Evolutionary conservation across 2,329 filamentous ascomycete species (phyloP).

Genomic region (Pyrenochaeta sp.): DNA sequence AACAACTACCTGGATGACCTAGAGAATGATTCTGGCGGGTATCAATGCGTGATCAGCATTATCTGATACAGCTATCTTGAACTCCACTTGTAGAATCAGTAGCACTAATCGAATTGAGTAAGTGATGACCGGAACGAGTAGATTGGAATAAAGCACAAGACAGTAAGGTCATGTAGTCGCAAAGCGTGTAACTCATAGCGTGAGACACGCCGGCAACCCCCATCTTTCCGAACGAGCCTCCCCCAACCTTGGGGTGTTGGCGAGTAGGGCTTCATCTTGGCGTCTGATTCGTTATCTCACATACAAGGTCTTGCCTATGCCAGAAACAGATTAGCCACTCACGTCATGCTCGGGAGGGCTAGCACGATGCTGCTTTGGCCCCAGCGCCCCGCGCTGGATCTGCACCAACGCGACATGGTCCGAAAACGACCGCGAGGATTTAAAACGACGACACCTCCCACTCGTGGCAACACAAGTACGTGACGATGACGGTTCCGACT

Average conservation of each 20-base stretch:
- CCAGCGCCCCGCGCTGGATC: conserved; percentile 36
- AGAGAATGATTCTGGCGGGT: background rate
- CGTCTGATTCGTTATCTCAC: conserved; percentile 33
- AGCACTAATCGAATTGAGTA: conserved; percentile 12
- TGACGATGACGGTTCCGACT: conserved; percentile 30
- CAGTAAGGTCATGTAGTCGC: background rate
- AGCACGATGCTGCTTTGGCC: conserved; percentile 26
- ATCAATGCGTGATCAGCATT: background rate
- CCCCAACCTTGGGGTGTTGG: conserved; percentile 35
- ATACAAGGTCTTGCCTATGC: conserved; percentile 15
- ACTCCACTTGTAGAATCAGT: background rate
- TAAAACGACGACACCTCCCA: conserved; percentile 26
- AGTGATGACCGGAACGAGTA: background rate
- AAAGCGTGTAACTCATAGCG: background rate
- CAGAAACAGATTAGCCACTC: conserved; percentile 19
- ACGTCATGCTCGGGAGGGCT: conserved; percentile 33
- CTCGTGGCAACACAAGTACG: conserved; percentile 17
- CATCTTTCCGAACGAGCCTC: conserved; percentile 17
- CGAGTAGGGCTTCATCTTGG: conserved; percentile 18
- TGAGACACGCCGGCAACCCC: conserved; percentile 8
- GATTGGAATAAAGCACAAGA: background rate
- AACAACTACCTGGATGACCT: background rate
- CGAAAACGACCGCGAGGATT: conserved; percentile 21
- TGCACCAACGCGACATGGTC: conserved; percentile 17
- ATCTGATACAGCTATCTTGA: background rate